These are phyloP conservation scores for Articulospora tetracladia DNA, from an alignment of 495 filamentous ascomycete species.

Conservation along the genomic window DNA sequence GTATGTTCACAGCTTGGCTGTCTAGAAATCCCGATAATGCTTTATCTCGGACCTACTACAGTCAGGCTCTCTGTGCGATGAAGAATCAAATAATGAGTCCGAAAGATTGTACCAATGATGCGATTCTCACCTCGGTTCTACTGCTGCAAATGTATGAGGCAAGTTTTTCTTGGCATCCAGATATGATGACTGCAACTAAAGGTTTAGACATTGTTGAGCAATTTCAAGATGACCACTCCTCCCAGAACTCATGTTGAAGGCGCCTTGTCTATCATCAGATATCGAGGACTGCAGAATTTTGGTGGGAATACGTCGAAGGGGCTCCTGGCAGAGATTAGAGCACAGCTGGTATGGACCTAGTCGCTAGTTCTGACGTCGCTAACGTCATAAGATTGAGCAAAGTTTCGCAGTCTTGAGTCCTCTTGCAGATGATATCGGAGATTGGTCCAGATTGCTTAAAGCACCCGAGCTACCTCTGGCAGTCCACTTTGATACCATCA, in stretches of 20 bases:
- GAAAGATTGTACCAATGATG: neutral
- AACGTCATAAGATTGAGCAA: constrained; percentile 2
- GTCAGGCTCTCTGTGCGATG: neutral
- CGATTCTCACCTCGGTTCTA: constrained; percentile 4
- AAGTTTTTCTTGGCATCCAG: neutral
- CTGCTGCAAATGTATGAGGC: constrained; percentile 17
- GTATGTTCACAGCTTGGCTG: constrained; percentile 2
- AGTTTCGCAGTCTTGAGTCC: neutral
- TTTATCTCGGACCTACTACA: constrained; percentile 4
- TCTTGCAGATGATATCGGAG: neutral
- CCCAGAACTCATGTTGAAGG: constrained; percentile 4
- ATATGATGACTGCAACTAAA: neutral
- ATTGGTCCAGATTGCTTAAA: neutral
- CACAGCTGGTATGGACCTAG: constrained; percentile 12
- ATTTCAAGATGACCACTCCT: neutral
- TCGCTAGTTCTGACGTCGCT: too few relatives aligned
- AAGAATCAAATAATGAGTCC: neutral
- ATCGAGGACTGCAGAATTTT: constrained; percentile 7
- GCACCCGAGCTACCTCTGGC: constrained; percentile 12
- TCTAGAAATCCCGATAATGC: neutral
- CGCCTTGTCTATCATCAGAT: constrained; percentile 7
- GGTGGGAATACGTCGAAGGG: neutral
- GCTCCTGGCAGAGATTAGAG: constrained; percentile 2
- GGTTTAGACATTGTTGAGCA: neutral
- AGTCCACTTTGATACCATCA: constrained; percentile 28